Evolutionary conservation across 164 flowering plant species (phyloP).

Genomic region (Euptelea pleiosperma): DNA sequence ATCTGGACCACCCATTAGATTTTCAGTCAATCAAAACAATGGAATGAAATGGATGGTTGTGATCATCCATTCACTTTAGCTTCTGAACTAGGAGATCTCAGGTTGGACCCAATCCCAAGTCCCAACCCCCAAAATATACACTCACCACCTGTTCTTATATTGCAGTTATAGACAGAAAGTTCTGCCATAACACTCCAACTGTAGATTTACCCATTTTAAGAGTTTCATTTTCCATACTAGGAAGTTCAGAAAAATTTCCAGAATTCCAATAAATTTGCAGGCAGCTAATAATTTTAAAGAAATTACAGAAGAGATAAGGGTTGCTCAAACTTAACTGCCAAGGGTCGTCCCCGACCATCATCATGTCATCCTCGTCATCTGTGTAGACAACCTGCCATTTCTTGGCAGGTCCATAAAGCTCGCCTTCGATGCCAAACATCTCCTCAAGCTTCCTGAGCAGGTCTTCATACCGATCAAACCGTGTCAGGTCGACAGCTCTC

Average conservation of each 20-base stretch:
- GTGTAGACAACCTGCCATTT: conserved; percentile 92
- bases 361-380: conserved; percentile 90
- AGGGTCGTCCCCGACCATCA: conserved; percentile 98
- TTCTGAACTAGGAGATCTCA: no score
- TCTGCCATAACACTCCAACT: neutral
- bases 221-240: no score
- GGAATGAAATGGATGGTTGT: no score
- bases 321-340: conserved; percentile 73
- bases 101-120: no score
- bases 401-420: conserved; percentile 57
- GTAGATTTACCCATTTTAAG: neutral
- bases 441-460: conserved; percentile 68
- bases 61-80: no score
- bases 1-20: no score
- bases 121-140: no score
- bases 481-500: conserved; percentile 76
- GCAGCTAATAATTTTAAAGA: neutral
- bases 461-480: conserved; percentile 64
- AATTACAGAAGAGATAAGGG: neutral
- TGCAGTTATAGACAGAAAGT: no score
- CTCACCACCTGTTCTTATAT: no score
- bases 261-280: neutral
- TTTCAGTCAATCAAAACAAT: no score
- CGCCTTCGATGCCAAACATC: conserved; percentile 86
- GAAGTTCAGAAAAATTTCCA: neutral